Conservation (phyloP, 768 basidiomycete species). For the Boletus rufocinnamomeus region DNA sequence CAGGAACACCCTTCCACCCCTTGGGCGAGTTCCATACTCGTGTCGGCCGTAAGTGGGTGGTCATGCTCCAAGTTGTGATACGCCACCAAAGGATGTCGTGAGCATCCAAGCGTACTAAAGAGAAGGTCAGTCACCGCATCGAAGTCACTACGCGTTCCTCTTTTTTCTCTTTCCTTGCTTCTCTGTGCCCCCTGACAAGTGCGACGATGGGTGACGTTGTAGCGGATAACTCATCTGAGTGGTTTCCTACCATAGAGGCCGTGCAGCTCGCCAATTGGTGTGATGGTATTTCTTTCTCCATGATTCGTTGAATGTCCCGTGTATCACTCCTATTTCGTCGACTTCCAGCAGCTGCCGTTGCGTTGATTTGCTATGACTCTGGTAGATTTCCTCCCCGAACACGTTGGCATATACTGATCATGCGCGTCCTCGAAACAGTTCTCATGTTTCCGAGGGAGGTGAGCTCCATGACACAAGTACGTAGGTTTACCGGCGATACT, state of each 20-base stretch:
- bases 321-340: neutral
- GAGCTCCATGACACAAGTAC: neutral
- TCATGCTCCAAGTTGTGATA: neutral
- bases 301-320: neutral
- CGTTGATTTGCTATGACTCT: conserved; percentile 20
- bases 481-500: neutral
- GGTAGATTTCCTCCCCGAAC: neutral
- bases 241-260: conserved; percentile 11
- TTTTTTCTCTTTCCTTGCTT: neutral
- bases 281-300: conserved; percentile 9
- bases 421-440: neutral
- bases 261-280: conserved; percentile 22
- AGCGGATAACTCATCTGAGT: conserved; percentile 11
- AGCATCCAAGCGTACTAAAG: neutral
- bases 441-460: conserved; percentile 27
- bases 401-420: neutral
- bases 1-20: neutral
- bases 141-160: neutral
- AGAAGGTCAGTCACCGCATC: neutral
- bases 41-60: neutral
- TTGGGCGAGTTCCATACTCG: neutral
- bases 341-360: conserved; percentile 16
- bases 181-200: neutral
- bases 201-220: conserved; percentile 14
- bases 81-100: neutral